phyloP scores from a whole-genome alignment of 2,329 filamentous ascomycete genomes.

The Tolypocladium pustulatum region DNA sequence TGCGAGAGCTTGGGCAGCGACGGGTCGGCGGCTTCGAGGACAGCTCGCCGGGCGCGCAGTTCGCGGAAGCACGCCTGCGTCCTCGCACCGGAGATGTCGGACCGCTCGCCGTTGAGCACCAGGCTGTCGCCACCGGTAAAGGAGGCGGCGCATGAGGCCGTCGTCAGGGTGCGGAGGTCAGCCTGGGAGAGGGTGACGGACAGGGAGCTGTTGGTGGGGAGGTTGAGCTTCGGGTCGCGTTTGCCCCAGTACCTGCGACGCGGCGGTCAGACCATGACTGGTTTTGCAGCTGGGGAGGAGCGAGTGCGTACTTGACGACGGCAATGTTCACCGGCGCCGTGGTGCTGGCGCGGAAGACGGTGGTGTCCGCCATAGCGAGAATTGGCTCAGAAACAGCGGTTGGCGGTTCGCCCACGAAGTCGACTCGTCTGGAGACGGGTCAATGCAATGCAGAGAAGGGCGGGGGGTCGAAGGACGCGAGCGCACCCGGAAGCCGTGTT shows the following conservation, averaged over 20 bases:
- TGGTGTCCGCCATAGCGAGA: constrained; percentile 33
- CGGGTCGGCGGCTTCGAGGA: constrained; percentile 61
- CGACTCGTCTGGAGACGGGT: background rate
- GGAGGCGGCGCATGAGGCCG: constrained; percentile 73
- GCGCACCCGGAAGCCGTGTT: background rate
- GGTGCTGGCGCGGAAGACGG: constrained; percentile 83
- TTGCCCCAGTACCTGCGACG: constrained; percentile 81
- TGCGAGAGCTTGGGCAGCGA: constrained; percentile 73
- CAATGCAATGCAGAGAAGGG: background rate
- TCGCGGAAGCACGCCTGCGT: constrained; percentile 93
- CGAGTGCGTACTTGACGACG: constrained; percentile 67
- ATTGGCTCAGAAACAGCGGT: background rate
- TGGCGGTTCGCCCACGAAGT: background rate
- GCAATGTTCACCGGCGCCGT: constrained; percentile 97
- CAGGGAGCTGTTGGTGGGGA: constrained; percentile 95
- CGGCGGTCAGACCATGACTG: background rate
- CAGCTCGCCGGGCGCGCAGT: constrained; percentile 65
- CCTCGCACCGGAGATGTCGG: constrained; percentile 78
- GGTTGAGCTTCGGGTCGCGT: constrained; percentile 84
- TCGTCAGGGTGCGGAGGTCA: constrained; percentile 91
- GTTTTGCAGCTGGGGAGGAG: background rate
- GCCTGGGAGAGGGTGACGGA: constrained; percentile 91
- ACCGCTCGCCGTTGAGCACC: constrained; percentile 69
- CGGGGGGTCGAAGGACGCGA: background rate
- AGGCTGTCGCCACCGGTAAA: constrained; percentile 62